Evolutionary conservation across 176 grass and related monocot genomes (phyloP).

Genomic region (Microstegium vimineum): DNA sequence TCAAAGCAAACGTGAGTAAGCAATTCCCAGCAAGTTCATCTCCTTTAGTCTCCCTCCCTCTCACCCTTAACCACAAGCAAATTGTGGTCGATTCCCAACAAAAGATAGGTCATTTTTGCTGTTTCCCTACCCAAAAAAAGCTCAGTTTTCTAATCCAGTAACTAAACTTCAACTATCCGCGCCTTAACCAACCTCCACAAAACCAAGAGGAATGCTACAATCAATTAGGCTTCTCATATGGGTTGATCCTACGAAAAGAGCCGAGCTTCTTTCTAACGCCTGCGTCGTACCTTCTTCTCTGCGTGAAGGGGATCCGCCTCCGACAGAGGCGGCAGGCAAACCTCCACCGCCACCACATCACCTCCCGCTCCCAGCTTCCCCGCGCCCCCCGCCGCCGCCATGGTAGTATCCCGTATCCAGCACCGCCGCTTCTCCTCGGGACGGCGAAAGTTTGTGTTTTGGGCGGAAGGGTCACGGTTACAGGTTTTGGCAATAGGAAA

Average conservation of each 20-base stretch:
- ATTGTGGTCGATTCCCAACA: not conserved
- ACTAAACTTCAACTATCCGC: not conserved
- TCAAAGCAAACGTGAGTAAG: not conserved
- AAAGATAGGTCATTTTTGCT: not conserved
- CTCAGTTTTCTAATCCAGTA: not conserved
- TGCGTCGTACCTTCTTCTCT: slow-evolving; percentile 58
- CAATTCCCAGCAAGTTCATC: not conserved
- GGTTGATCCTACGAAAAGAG: not conserved
- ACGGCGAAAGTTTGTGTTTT: slow-evolving; percentile 1
- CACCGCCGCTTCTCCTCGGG: not conserved
- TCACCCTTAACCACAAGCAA: not conserved
- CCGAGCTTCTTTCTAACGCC: not conserved
- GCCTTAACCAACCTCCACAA: not conserved
- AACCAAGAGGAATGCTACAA: not conserved
- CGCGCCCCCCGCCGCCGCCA: slow-evolving; percentile 2
- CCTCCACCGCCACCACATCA: not conserved
- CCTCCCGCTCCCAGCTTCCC: not conserved
- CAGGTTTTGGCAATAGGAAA: not conserved
- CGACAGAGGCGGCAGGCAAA: slow-evolving; percentile 43
- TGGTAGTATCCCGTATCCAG: not conserved
- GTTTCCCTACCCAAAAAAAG: not conserved
- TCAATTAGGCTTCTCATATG: not conserved
- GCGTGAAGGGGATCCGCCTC: slow-evolving; percentile 44
- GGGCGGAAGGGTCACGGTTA: too few species aligned
- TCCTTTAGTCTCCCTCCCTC: not conserved